Base-by-base conservation (phyloP, 768 basidiomycete genomes). In the Suillus bovinus region DNA sequence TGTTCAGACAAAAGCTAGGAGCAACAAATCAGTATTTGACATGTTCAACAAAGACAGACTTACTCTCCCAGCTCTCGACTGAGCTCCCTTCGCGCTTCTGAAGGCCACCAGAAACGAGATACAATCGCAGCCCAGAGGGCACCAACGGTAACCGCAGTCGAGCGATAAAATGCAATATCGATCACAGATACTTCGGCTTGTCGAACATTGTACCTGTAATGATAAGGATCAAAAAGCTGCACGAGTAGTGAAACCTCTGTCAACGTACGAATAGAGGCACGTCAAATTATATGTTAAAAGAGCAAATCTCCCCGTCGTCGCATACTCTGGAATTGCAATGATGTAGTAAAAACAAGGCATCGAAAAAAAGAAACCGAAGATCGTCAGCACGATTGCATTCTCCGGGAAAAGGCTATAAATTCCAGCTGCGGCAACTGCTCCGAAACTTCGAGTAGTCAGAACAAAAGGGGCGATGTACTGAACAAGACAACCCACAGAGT, bases 331-430 rank as follows among this genome's bases (percentile, higher is more conserved):
- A 63, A 86, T 86, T 0, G 86, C 84, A 39, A 97, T 84, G 64
- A 95, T 90, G 70, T 87, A 89, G 75, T 92, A 95, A 77, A 96
- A 99, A 73, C 96, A 98, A 20, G 96, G 97, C 9, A 97, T 79
- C 0, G 94, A 94, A 71, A 91, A 94, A 66, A 94, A 78, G 72
- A 94, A 92, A 0, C 97, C 96, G 64, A 94, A 90, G 38, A 91
- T 74, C 0, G 94, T 85, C 8, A 99, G 82, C 3, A 89, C 77
- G 36, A 87, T 72, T 0, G 92, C 82, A 56, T 94, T 84, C 41
- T 93, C 87, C 1, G 91, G 89, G 70, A 94, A 93, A 13, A 89
- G 67, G 0, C 85, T 79, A 75, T 91, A 97, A 7, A 91, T 79
- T 1, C 76, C 78, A 16, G 89, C 86, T 5, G 96, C 95, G 0